phyloP scores from a whole-genome alignment of 345 rosid species.

The Dipteronia sinensis region DNA sequence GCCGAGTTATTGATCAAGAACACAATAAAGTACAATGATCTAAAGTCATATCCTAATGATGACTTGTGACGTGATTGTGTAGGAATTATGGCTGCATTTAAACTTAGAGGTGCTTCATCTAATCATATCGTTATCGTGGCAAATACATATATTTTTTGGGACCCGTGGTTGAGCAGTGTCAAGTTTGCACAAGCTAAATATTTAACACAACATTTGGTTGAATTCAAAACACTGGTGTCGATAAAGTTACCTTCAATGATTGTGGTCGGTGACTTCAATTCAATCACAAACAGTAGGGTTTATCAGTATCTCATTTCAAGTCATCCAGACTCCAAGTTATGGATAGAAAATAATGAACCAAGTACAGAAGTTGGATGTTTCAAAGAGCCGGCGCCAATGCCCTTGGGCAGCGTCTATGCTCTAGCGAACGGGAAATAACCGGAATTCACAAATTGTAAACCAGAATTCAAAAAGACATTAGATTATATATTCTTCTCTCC shows the following conservation, averaged over 20 bases:
- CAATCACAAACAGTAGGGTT: constrained; percentile 81
- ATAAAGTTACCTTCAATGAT: constrained; percentile 50
- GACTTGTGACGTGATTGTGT: constrained; percentile 67
- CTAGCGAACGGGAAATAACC: constrained; percentile 65
- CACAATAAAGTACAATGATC: constrained; percentile 86
- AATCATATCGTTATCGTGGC: constrained; percentile 67
- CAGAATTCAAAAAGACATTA: constrained; percentile 69
- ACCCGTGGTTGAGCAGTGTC: too few relatives aligned
- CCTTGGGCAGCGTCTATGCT: constrained; percentile 68
- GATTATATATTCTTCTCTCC: constrained; percentile 85
- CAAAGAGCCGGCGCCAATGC: constrained; percentile 20
- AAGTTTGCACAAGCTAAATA: constrained; percentile 60
- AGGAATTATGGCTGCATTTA: constrained; percentile 89
- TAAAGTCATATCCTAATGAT: constrained; percentile 61
- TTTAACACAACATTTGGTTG: constrained; percentile 64
- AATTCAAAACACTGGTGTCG: constrained; percentile 55
- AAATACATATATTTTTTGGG: constrained; percentile 76
- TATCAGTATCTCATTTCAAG: constrained; percentile 71
- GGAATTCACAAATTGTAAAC: constrained; percentile 83
- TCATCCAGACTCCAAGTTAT: not conserved
- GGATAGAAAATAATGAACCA: too few relatives aligned
- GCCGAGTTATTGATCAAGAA: constrained; percentile 80
- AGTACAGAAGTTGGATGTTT: constrained; percentile 11
- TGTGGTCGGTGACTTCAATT: constrained; percentile 88
- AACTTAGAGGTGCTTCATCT: constrained; percentile 52